Base-by-base conservation (phyloP, 768 basidiomycete species). In the Lactifluus subvellereus region DNA sequence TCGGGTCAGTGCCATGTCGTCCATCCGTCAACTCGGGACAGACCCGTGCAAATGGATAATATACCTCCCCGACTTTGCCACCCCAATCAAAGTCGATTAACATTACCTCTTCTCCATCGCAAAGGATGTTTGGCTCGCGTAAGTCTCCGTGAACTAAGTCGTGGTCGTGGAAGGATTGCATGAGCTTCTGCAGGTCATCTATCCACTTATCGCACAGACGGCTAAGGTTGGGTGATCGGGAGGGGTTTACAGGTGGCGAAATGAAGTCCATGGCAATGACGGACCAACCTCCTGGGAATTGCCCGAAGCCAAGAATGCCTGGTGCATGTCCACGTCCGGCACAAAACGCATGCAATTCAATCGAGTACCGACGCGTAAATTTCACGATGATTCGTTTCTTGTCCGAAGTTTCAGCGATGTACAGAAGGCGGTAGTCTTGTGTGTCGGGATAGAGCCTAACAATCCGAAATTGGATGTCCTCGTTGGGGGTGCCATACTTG, bases 71-170 rank as follows among this genome's bases (percentile, higher is more conserved):
- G 9, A 40, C 57, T 18, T 9, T 40, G 8, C 57, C 37, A 5
- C 57, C 57, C 48, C 35, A 58, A n/a, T 58, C 57, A 50, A 50
- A 58, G 22, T 58, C 57, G 5, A 50, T 58, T 18, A 50, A 22
- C 47, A 50, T 32, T 20, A 40, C 38, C 6, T 40, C 10, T 30
- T 58, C 57, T 42, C 38, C 47, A 6, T 38, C 22, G 22, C 32
- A 47, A 18, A 57, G 32, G 3, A 57, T 22, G 35, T 48, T 57
- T 49, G 47, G 16, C 16, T 38, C 48, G 27, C 48, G 48, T 13
- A 58, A 27, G 38, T 40, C 57, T 27, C 48, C 37, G 22, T 58
- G 57, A 49, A 50, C 57, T 3, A 49, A 18, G 35, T 6, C 48
- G 6, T 18, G 4, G 2, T 58, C 37, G 14, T 50, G 57, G 45